A percentile compares a stretch with the other conserved stretches of the same genome.
Conservation (phyloP, 352 stramenopile genomes). For the Vaucheria bursata region DNA sequence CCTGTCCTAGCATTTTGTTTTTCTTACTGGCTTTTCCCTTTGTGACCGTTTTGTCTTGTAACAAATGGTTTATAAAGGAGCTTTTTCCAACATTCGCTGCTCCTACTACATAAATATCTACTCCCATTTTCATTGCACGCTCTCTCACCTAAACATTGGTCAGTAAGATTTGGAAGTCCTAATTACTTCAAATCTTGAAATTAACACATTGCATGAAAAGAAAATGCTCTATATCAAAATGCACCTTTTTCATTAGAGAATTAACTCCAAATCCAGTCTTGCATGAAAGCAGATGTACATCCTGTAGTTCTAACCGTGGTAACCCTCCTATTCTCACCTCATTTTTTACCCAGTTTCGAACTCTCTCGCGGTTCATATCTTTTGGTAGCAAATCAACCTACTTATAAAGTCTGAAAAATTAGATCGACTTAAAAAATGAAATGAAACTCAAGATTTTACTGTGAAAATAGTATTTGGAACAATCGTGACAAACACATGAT, state of each 20-base stretch:
- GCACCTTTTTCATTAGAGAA: slow-evolving; percentile 58
- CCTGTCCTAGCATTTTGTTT: slow-evolving; percentile 44
- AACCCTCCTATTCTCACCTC: slow-evolving; percentile 32
- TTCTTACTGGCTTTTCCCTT: slow-evolving; percentile 23
- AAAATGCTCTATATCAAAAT: slow-evolving; percentile 23
- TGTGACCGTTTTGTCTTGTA: slow-evolving; percentile 57
- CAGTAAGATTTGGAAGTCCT: not conserved
- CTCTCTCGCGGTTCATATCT: slow-evolving; percentile 64
- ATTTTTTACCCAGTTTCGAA: slow-evolving; percentile 58
- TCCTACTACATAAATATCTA: slow-evolving; percentile 76
- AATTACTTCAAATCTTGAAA: not conserved
- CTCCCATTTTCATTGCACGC: slow-evolving; percentile 51
- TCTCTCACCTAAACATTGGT: slow-evolving; percentile 22
- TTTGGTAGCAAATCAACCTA: slow-evolving; percentile 67
- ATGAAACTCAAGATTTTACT: too few species aligned
- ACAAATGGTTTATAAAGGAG: slow-evolving; percentile 79
- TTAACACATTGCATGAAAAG: slow-evolving; percentile 58
- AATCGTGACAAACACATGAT: too few species aligned
- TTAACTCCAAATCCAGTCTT: slow-evolving; percentile 72
- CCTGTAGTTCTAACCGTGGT: slow-evolving; percentile 19
- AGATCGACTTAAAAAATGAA: too few species aligned
- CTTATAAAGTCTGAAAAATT: not conserved
- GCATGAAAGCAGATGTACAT: slow-evolving; percentile 51
- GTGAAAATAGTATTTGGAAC: too few species aligned
- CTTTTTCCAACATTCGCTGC: slow-evolving; percentile 81